Conservation (phyloP, 2,329 filamentous ascomycete genomes). For the Bertia moriformis region DNA sequence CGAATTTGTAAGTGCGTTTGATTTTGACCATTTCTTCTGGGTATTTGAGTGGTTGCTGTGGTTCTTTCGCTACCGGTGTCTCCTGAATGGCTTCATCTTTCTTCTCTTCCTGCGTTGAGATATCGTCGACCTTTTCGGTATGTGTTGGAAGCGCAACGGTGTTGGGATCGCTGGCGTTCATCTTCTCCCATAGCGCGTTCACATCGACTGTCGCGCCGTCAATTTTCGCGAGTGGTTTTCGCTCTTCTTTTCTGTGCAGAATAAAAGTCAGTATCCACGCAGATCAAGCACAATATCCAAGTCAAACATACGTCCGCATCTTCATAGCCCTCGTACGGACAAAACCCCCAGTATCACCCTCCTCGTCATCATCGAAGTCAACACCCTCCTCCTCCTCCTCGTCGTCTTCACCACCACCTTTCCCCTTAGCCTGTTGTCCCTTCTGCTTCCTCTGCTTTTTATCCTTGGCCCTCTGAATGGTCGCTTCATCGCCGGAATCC, state of each 20-base stretch:
- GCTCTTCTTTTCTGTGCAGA: constrained; percentile 24
- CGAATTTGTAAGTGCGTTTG: constrained; percentile 39
- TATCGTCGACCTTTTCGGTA: neutral
- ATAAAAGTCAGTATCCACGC: constrained; percentile 3
- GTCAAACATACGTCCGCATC: constrained; percentile 21
- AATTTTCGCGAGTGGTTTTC: constrained; percentile 26
- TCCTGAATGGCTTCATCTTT: neutral
- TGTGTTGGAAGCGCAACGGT: neutral
- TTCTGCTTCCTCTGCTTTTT: constrained; percentile 12
- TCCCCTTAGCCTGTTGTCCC: constrained; percentile 20
- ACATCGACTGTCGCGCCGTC: constrained; percentile 38
- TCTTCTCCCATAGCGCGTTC: constrained; percentile 33
- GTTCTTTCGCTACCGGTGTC: neutral
- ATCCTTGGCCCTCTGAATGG: constrained; percentile 29
- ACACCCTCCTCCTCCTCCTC: neutral
- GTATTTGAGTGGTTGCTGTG: neutral
- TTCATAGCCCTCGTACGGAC: constrained; percentile 37
- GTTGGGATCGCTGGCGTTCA: constrained; percentile 18
- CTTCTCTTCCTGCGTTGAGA: neutral
- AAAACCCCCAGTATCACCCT: constrained; percentile 30
- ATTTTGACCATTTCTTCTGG: constrained; percentile 28
- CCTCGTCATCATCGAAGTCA: constrained; percentile 14
- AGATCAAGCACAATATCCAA: neutral
- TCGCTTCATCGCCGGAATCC: constrained; percentile 39
- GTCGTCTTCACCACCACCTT: constrained; percentile 2